Evolutionary conservation across 768 basidiomycete species (phyloP), one percentile per base, ranked within the genome.

Genomic region (Mycena sanguinolenta): DNA sequence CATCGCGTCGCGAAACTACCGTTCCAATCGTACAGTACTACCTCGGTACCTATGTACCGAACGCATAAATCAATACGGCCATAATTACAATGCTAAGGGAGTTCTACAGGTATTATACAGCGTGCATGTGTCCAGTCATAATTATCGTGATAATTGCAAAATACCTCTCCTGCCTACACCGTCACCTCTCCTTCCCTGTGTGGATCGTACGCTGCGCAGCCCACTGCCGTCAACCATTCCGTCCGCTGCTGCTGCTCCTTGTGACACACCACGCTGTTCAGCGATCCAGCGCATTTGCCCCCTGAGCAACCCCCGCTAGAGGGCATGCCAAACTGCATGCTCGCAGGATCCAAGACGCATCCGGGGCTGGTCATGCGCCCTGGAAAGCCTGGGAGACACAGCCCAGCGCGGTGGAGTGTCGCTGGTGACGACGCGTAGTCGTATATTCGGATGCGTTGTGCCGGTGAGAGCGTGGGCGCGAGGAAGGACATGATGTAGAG

Each of bases 401-500:
- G 73, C 14, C 77, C 73, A 7, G 77, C 71, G 8, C 73, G 77
- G 17, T 86, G 87, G 12, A 91, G 82, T 0, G 90, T 90, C 5
- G 77, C 63, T 0, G 77, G 60, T 34, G 83, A 81, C 1, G 86
- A 82, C 10, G 90, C 90, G 66, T 86, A 91, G 34, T 75, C 77
- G 70, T 83, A 85, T 36, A 92, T 84, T 10, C 85, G 85, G 71
- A 86, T 80, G 25, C 86, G 85, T 73, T 92, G 91, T 2, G 80
- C 78, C 23, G 84, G 75, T 21, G 91, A 91, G 58, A 92, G 84
- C 0, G 77, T 81, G 19, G 90, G 90, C 5, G 89, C 87, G 25
- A 91, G 78, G 73, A 87, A 86, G 16, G 88, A 86, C 38, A 92
- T 82, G 42, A 90, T 86, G 75, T 89, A 76, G 14, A 88, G 84